Evolutionary conservation across 352 stramenopile species (phyloP), one percentile per base, ranked within the genome.

Genomic region (Phytophthora citrophthora): DNA sequence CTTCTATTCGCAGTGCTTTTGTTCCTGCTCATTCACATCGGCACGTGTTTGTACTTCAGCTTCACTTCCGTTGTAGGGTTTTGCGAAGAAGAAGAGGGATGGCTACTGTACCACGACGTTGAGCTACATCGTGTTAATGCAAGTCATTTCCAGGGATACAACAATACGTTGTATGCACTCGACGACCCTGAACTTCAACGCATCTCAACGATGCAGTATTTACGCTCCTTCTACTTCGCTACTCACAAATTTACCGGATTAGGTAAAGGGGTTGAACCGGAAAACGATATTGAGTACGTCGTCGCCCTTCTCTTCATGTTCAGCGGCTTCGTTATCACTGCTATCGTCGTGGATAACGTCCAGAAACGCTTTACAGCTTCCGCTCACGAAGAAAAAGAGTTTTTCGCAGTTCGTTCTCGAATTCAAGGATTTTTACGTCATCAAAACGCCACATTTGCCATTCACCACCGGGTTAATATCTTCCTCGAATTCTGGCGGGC

Each of bases 401-500:
- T 88, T 36, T 70, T 90, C 10, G 64, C 73, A 0, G 73, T 63
- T 5, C 68, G 81, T 0, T 77, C 78, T 2, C 61, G 76, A n/a
- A 90, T 90, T 26, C 74, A 87, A 41, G 61, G 65, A 0, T 90
- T 88, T 43, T 60, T 90, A 15, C 53, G 68, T 4, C 78, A 67
- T 1, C 81, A 90, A 34, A 77, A 75, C 11, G 78, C 76, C 0
- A 74, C 78, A 0, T 62, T 81, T 0, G 61, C 64, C 0, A 76
- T 90, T 39, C 69, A 86, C 18, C 65, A 82, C 10, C 78, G 81
- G 1, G 81, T 86, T 0, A 83, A 82, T 43, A 52, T 70, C 7
- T 90, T 87, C 36, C 52, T 90, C 5, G 81, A 90, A 34, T 90
- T 79, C 59, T 88, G 81, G 81, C 88, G 81, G 81, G 68, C 74